Percentiles rank a stretch among this genome's conserved stretches.
Conservation (phyloP, 1,284 basidiomycete genomes). For the Moniliella sp. region DNA sequence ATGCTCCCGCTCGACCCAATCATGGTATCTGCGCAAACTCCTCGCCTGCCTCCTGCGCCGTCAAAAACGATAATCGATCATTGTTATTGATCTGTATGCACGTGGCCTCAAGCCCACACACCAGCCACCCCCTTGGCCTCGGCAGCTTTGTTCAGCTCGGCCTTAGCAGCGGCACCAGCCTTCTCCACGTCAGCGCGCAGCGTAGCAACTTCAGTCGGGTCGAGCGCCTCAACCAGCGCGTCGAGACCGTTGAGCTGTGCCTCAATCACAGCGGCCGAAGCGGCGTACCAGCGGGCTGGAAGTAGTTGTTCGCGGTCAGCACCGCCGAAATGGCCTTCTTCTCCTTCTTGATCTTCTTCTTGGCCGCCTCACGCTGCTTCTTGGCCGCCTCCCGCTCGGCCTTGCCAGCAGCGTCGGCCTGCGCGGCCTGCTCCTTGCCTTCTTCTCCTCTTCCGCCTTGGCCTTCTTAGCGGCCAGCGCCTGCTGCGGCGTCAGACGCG, state of each 20-base stretch:
- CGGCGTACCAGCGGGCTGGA: conserved; percentile 37
- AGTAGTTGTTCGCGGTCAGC: conserved; percentile 42
- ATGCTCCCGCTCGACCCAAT: too few species aligned
- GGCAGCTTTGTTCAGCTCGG: conserved; percentile 39
- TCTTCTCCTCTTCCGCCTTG: conserved; percentile 36
- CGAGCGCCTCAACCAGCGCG: conserved; percentile 37
- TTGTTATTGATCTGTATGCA: too few species aligned
- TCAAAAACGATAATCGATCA: too few species aligned
- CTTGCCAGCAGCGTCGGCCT: conserved; percentile 49
- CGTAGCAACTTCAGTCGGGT: conserved; percentile 39
- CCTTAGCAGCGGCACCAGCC: conserved; percentile 26
- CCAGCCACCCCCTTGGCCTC: conserved; percentile 24
- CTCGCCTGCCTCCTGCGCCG: too few species aligned
- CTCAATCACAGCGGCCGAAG: conserved; percentile 39
- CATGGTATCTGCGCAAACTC: too few species aligned
- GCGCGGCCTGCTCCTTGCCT: conserved; percentile 48
- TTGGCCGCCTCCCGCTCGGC: conserved; percentile 62
- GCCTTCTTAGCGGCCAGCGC: conserved; percentile 7
- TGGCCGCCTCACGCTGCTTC: conserved; percentile 56
- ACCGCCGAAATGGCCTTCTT: conserved; percentile 35
- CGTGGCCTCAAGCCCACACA: too few species aligned
- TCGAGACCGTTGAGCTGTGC: conserved; percentile 42
- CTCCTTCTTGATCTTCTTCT: conserved; percentile 31
- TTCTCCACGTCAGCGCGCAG: conserved; percentile 39
- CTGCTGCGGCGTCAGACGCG: conserved; percentile 14